phyloP scores from a whole-genome alignment of 176 grass and related monocot species.

The Avena atlantica region DNA sequence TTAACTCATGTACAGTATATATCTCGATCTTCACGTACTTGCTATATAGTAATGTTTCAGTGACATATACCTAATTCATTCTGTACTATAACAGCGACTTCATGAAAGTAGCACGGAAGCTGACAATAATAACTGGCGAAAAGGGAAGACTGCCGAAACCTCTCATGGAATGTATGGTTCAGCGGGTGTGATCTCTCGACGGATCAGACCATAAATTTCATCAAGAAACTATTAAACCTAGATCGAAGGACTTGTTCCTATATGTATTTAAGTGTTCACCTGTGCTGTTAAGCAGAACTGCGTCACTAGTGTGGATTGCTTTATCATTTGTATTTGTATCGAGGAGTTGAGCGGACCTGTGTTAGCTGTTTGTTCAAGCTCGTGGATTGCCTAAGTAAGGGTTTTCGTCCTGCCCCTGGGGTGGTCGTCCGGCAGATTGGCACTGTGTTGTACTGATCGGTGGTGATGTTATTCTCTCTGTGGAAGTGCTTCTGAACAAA shows the following conservation, averaged over 20 bases:
- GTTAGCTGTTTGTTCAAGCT: neutral
- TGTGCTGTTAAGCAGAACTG: conserved; percentile 9
- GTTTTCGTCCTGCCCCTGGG: neutral
- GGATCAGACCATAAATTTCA: neutral
- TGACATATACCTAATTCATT: conserved; percentile 14
- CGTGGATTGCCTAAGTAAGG: conserved; percentile 13
- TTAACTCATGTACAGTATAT: neutral
- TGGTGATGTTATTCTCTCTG: conserved; percentile 10
- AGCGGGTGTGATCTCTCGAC: conserved; percentile 35
- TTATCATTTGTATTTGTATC: conserved; percentile 22
- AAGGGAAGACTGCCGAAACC: conserved; percentile 45
- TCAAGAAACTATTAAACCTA: conserved; percentile 33
- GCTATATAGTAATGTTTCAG: neutral
- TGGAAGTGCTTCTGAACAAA: conserved; percentile 25
- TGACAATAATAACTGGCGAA: conserved; percentile 55
- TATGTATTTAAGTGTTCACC: conserved; percentile 29
- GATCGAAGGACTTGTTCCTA: neutral
- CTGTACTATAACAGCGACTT: conserved; percentile 56
- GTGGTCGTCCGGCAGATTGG: neutral
- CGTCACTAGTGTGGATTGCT: conserved; percentile 18
- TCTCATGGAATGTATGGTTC: conserved; percentile 49
- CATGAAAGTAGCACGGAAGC: conserved; percentile 76
- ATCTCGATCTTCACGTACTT: neutral
- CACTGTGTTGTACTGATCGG: conserved; percentile 9
- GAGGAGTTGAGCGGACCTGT: neutral